A percentile compares a stretch with the other conserved stretches of the same genome.
Evolutionary conservation across 345 rosid species (phyloP).

Genomic region (Murraya paniculata): DNA sequence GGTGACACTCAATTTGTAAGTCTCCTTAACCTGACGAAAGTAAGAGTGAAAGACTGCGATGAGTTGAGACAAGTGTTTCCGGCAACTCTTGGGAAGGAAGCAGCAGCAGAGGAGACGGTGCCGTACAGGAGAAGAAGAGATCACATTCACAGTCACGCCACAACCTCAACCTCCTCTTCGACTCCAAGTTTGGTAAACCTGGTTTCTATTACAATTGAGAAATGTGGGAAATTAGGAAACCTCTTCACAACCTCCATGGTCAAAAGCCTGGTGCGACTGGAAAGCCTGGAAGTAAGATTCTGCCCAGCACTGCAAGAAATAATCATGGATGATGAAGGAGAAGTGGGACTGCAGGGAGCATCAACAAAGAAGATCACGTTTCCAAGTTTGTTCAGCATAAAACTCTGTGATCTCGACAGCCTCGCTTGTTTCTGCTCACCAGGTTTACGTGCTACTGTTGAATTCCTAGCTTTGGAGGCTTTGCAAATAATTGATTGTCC

Average conservation of each 20-base stretch:
- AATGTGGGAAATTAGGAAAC: background rate
- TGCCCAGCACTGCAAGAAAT: background rate
- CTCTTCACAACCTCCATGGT: background rate
- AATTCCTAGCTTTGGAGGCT: slow-evolving; percentile 1
- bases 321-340: background rate
- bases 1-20: background rate
- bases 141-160: background rate
- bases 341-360: too few species aligned
- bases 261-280: background rate
- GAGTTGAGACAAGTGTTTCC: background rate
- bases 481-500: background rate
- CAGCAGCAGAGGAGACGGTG: background rate
- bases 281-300: background rate
- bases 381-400: background rate
- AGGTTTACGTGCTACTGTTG: background rate
- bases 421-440: background rate
- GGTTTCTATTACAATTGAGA: background rate
- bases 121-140: background rate
- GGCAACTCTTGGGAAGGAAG: background rate
- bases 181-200: background rate
- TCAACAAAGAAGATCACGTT: background rate
- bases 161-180: background rate
- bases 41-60: fast-evolving
- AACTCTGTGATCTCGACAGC: background rate
- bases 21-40: background rate